phyloP scores from a whole-genome alignment of 192 early-diverging fungal species.

The Phycomyces nitens region DNA sequence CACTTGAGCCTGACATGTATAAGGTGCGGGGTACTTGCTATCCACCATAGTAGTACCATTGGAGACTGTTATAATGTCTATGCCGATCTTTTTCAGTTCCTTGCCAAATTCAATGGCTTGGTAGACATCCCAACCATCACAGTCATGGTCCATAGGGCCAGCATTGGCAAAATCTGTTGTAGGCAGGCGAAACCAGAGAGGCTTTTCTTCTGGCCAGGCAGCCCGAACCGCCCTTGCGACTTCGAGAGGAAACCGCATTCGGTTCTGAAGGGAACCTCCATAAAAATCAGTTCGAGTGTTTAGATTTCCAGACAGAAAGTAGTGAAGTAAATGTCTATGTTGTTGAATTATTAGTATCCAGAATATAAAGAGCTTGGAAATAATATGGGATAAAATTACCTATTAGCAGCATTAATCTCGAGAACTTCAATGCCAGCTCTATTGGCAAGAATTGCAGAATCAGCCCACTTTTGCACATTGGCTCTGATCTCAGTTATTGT shows the following conservation, averaged over 20 bases:
- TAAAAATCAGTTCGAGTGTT: conserved; percentile 41
- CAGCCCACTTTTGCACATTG: conserved; percentile 57
- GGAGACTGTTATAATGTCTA: conserved; percentile 80
- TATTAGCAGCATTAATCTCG: conserved; percentile 83
- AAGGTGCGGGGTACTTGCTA: neutral
- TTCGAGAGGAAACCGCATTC: conserved; percentile 73
- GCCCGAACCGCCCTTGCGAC: conserved; percentile 51
- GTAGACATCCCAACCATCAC: conserved; percentile 63
- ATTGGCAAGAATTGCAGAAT: conserved; percentile 26
- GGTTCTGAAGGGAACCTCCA: conserved; percentile 86
- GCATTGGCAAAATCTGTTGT: conserved; percentile 65
- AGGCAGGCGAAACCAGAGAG: conserved; percentile 81
- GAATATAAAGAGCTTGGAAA: no score
- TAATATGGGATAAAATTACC: neutral
- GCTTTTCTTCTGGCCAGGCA: conserved; percentile 72
- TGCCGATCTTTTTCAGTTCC: conserved; percentile 54
- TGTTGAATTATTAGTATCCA: no score
- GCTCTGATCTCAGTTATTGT: conserved; percentile 62
- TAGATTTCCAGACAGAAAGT: conserved; percentile 55
- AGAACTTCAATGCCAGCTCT: conserved; percentile 52
- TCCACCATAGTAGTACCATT: conserved; percentile 55
- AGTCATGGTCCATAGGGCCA: conserved; percentile 31
- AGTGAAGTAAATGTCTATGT: no score
- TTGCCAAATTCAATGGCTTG: conserved; percentile 63
- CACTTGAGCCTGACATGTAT: conserved; percentile 67